These are phyloP conservation scores for Rhododendron kiyosumense DNA, from an alignment of 148 eudicot genomes.

Conservation along the genomic window DNA sequence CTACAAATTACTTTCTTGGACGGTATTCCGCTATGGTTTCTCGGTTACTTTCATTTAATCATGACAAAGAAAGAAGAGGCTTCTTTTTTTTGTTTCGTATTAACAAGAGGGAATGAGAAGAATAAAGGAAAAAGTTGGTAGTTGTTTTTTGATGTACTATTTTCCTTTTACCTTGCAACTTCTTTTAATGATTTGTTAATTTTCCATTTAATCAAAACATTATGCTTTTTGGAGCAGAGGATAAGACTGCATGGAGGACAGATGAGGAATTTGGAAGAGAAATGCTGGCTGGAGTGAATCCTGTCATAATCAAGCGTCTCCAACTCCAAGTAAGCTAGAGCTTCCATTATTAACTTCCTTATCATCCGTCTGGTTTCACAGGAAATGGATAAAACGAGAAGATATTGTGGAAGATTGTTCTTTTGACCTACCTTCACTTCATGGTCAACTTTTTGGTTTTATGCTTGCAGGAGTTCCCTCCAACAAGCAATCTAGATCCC, in stretches of 20 bases:
- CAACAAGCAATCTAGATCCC: constrained; percentile 68
- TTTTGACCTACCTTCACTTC: background rate
- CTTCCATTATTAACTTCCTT: background rate
- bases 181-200: background rate
- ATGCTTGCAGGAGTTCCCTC: constrained; percentile 46
- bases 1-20: background rate
- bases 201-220: background rate
- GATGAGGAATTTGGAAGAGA: constrained; percentile 82
- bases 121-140: background rate
- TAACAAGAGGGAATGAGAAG: background rate
- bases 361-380: background rate
- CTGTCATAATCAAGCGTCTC: constrained; percentile 51
- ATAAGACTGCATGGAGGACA: constrained; percentile 67
- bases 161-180: background rate
- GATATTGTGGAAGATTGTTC: background rate
- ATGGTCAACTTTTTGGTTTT: background rate
- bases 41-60: background rate
- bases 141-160: background rate
- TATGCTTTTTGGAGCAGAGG: constrained; percentile 29
- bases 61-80: background rate
- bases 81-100: background rate
- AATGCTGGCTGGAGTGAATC: constrained; percentile 74
- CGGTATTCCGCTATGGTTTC: background rate
- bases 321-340: constrained; percentile 42
- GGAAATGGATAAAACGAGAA: background rate